phyloP scores from a whole-genome alignment of 2,329 filamentous ascomycete species.

The Exophiala lecanii-corni region DNA sequence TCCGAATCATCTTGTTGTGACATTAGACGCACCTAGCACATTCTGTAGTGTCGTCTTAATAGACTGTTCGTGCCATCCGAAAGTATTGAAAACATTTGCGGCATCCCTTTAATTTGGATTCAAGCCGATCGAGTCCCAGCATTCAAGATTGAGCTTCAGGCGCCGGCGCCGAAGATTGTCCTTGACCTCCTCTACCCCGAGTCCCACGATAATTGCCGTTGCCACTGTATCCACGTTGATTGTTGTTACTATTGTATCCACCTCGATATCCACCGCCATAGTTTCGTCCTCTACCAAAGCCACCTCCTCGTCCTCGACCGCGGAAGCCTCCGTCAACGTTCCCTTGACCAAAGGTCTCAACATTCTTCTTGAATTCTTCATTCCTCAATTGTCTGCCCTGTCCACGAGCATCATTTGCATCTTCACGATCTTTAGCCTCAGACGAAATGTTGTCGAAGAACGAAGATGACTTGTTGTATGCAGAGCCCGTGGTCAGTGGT shows the following conservation, averaged over 20 bases:
- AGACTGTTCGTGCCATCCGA: too few species aligned
- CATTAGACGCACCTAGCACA: too few species aligned
- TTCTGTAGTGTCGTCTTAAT: too few species aligned
- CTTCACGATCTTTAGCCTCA: constrained; percentile 82
- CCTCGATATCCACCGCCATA: constrained; percentile 45
- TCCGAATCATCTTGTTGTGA: too few species aligned
- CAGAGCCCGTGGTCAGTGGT: constrained; percentile 36
- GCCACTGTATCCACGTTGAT: constrained; percentile 18
- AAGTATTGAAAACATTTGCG: too few species aligned
- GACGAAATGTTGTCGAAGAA: constrained; percentile 99
- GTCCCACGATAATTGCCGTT: constrained; percentile 15
- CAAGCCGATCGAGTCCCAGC: not conserved
- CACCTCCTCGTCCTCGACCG: constrained; percentile 71
- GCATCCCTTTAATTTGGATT: too few species aligned
- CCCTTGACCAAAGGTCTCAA: constrained; percentile 96
- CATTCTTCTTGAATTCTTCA: constrained; percentile 90
- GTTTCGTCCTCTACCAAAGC: constrained; percentile 52
- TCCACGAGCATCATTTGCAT: constrained; percentile 61
- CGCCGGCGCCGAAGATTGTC: constrained; percentile 10
- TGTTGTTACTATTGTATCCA: constrained; percentile 31
- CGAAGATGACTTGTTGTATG: constrained; percentile 82
- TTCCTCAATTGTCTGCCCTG: constrained; percentile 83
- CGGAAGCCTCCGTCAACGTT: constrained; percentile 85
- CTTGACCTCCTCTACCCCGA: constrained; percentile 22
- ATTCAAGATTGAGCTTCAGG: not conserved